phyloP scores from a whole-genome alignment of 768 basidiomycete genomes.

The Mycena vitilis region DNA sequence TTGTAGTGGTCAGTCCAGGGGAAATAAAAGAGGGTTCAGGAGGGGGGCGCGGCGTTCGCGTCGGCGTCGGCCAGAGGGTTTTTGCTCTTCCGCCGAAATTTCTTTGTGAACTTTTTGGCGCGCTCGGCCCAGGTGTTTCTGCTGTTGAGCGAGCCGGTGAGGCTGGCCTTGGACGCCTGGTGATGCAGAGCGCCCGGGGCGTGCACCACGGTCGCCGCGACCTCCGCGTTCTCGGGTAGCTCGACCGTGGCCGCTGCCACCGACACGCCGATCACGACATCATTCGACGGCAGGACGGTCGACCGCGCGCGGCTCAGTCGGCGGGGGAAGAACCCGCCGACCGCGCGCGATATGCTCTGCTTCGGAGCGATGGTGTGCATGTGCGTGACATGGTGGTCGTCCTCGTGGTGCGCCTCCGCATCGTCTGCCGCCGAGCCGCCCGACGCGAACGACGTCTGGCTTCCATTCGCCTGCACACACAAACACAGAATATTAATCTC shows the following conservation, averaged over 20 bases:
- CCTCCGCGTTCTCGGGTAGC: constrained; percentile 42
- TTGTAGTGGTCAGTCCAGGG: background rate
- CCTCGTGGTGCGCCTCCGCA: constrained; percentile 45
- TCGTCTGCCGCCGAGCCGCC: constrained; percentile 49
- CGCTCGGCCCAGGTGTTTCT: constrained; percentile 46
- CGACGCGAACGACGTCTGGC: constrained; percentile 58
- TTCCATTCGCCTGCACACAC: constrained; percentile 46
- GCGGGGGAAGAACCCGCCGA: constrained; percentile 58
- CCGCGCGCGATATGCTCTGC: constrained; percentile 54
- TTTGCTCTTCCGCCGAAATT: constrained; percentile 54
- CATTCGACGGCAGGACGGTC: constrained; percentile 47
- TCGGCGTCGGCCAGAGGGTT: constrained; percentile 2
- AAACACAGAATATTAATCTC: background rate
- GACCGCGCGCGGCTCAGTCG: constrained; percentile 58
- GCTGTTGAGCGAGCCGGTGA: constrained; percentile 32
- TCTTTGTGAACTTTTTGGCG: constrained; percentile 57
- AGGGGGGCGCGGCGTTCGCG: no score
- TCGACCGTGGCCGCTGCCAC: constrained; percentile 59
- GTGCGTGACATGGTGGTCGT: constrained; percentile 59
- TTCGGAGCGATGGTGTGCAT: constrained; percentile 60
- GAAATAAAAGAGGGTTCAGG: background rate
- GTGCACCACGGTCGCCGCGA: constrained; percentile 45
- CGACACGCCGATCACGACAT: constrained; percentile 57
- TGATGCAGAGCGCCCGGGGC: constrained; percentile 47
- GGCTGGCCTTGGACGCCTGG: constrained; percentile 49